Conservation (phyloP, 768 basidiomycete species). For the Suillus ampliporus region DNA sequence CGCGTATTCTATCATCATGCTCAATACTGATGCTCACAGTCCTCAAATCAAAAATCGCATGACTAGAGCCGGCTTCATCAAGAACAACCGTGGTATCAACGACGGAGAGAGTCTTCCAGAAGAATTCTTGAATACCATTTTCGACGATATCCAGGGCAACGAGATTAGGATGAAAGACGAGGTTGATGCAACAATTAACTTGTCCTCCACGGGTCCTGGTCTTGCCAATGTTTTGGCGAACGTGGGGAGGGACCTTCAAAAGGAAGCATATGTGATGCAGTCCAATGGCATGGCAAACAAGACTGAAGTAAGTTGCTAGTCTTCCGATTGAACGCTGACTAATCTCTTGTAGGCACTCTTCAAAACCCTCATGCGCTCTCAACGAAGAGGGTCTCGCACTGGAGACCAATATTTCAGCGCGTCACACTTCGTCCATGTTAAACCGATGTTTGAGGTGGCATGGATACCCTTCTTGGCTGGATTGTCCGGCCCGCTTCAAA, state of each 20-base stretch:
- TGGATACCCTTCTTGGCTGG: slow-evolving; percentile 99
- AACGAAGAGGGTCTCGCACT: slow-evolving; percentile 79
- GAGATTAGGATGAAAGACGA: slow-evolving; percentile 99
- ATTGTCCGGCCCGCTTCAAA: slow-evolving; percentile 91
- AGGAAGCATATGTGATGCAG: slow-evolving; percentile 94
- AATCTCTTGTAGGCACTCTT: slow-evolving; percentile 73
- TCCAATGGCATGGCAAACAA: slow-evolving; percentile 96
- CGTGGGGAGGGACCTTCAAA: slow-evolving; percentile 93
- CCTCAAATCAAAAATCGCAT: slow-evolving; percentile 94
- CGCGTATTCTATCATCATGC: slow-evolving; percentile 92
- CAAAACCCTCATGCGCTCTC: slow-evolving; percentile 89
- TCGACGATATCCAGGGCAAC: slow-evolving; percentile 87
- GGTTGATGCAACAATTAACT: slow-evolving; percentile 59
- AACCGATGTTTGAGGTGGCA: slow-evolving; percentile 98
- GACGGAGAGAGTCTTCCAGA: slow-evolving; percentile 89
- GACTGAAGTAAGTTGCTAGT: slow-evolving; percentile 73
- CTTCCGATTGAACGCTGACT: slow-evolving; percentile 16
- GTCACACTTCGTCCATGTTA: slow-evolving; percentile 94
- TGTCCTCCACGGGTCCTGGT: slow-evolving; percentile 63
- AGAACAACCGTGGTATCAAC: slow-evolving; percentile 97
- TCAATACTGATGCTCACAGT: slow-evolving; percentile 97
- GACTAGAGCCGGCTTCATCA: slow-evolving; percentile 89
- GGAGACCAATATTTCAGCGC: slow-evolving; percentile 95
- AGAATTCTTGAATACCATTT: slow-evolving; percentile 78
- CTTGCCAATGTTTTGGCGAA: slow-evolving; percentile 82